Evolutionary conservation across 441 rosid genomes (phyloP), one percentile per base, ranked within the genome.

Genomic region (Metrosideros polymorpha): DNA sequence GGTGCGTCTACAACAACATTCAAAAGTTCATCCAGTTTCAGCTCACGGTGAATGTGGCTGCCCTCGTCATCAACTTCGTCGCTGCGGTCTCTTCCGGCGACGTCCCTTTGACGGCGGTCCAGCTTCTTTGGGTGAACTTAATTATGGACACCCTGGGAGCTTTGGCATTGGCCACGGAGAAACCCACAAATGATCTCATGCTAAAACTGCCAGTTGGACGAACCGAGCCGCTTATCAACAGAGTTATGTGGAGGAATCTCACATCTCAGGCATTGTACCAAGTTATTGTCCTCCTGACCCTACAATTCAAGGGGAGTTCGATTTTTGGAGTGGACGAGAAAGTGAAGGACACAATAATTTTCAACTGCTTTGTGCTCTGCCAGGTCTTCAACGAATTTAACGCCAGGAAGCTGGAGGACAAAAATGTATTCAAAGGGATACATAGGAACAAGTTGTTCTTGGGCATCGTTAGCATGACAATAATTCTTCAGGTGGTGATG

Each of bases 1-100:
- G 88, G 39, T 87, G 84, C 0, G 86, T 87, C 14, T 87, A 87
- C 56, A 79, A 25, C 51, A 87, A 87, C 53, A 87, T 84, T 56
- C 88, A 84, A 71, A 84, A 87, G 53, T 87, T 87, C 45, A 87
- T 87, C 61, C 88, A 87, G 82, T 87, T 87, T 57, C 88, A 87
- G 79, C 88, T 87, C 39, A 66, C 86, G 0, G 86, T 87, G 1
- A 84, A 84, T 39, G 86, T 84, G 54, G 86, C 88, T 0, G 61
- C 86, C 12, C 86, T 87, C 7, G 14, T 71, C 2, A 76, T 87
- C 55, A 87, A 87, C 83, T 54, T 84, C 17, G 49, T 84, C 8
- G 86, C 88, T n/a, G 88, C 86, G 0, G 0, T 84, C 53, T 76
- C 86, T 27, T 54, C 84, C 0, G 84, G 88, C 6, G 0, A 87